Conservation (phyloP, 805 yeast genomes). For the Candida oleophila region DNA sequence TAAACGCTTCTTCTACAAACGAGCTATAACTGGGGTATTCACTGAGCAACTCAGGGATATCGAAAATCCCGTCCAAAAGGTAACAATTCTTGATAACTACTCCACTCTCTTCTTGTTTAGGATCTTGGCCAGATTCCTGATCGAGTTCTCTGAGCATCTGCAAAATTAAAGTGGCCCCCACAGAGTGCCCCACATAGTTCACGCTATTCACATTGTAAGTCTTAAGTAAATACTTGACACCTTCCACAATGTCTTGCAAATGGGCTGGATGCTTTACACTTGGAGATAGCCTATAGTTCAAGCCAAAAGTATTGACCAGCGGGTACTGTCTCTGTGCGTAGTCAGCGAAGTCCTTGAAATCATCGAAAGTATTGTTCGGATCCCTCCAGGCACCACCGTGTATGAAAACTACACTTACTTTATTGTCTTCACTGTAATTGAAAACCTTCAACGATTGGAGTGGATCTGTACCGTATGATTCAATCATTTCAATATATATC, state of each 20-base stretch:
- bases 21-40: slow-evolving; percentile 61
- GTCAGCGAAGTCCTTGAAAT: slow-evolving; percentile 40
- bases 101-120: not conserved
- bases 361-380: slow-evolving; percentile 56
- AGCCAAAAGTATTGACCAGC: slow-evolving; percentile 17
- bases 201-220: slow-evolving; percentile 13
- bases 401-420: slow-evolving; percentile 49
- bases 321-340: slow-evolving; percentile 4
- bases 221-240: slow-evolving; percentile 31
- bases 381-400: slow-evolving; percentile 95
- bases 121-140: too few species aligned
- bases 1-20: slow-evolving; percentile 63
- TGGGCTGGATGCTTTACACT: slow-evolving; percentile 61
- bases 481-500: not conserved
- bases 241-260: slow-evolving; percentile 51
- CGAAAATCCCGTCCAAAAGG: slow-evolving; percentile 71
- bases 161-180: slow-evolving; percentile 67
- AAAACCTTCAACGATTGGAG: slow-evolving; percentile 32
- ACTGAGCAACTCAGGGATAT: slow-evolving; percentile 45
- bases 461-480: slow-evolving; percentile 30
- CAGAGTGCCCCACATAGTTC: slow-evolving; percentile 67
- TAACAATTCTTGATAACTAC: slow-evolving; percentile 14
- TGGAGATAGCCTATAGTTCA: slow-evolving; percentile 69
- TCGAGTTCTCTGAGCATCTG: slow-evolving; percentile 47
- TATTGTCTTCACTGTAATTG: slow-evolving; percentile 11